Base-by-base conservation (phyloP, 768 basidiomycete genomes). In the Agrocybe chaxingu region DNA sequence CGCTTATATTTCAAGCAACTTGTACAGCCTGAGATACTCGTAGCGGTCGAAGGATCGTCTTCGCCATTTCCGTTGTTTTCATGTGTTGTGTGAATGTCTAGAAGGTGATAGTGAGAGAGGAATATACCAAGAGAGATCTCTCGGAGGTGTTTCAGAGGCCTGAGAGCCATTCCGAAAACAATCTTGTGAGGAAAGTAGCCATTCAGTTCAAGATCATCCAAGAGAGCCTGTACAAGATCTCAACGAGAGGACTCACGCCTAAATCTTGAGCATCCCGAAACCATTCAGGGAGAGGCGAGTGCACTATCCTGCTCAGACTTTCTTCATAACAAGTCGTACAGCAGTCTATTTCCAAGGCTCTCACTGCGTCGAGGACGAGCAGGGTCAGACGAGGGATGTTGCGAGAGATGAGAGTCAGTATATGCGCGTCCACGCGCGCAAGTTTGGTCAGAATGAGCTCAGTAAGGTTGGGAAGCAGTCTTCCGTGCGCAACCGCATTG, bases 281-380 rank as follows among this genome's bases (percentile, higher is more conserved):
- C 24, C 74, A 61, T 12, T 78, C 76, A 5, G 80, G 80, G 48
- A 89, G 70, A 0, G 86, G 85, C 6, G 85, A 89, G 63, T 88
- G 85, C 3, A 74, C 52, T 19, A 74, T 73, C 44, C 73, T 70
- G 7, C 67, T 73, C 19, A 80, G 67, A 42, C 78, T 82, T 38
- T 85, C 84, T 65, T 82, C 81, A 52, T 81, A 81, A 61, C 87
- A 89, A 40, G 61, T 57, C 74, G 80, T 81, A 62, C 86, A 89
- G 60, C 83, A 85, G 45, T 66, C 69, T 29, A 72, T 59, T 49
- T 81, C 76, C 40, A 87, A 68, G 35, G 81, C 73, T 53, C 84
- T 82, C 4, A 79, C 76, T 51, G 79, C 81, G 57, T 79, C 81
- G 42, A 88, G 68, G 53, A 79, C 70, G 9, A 89, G 75, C 44